phyloP scores from a whole-genome alignment of 2,329 filamentous ascomycete species.

The Graphilbum ipis-grandicollis region DNA sequence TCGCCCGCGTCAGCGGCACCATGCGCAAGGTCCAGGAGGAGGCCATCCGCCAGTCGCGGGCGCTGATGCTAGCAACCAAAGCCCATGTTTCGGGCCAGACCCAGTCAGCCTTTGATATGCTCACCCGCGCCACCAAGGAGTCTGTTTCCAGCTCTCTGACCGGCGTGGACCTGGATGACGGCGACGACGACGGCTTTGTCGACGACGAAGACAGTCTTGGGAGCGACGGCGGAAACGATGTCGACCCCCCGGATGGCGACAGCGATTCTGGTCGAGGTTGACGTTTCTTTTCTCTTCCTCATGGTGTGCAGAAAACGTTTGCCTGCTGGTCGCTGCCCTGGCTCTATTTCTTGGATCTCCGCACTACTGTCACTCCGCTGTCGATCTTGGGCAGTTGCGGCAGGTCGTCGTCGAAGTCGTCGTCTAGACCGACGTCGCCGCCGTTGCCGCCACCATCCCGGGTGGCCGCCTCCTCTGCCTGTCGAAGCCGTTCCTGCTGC shows the following conservation, averaged over 20 bases:
- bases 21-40: slow-evolving; percentile 87
- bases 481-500: slow-evolving; percentile 46
- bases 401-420: slow-evolving; percentile 21
- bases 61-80: slow-evolving; percentile 50
- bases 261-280: not conserved
- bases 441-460: slow-evolving; percentile 17
- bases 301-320: too few species aligned
- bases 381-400: slow-evolving; percentile 2
- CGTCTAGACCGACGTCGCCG: slow-evolving; percentile 17
- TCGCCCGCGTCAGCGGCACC: slow-evolving; percentile 79
- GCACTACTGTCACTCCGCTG: slow-evolving; percentile 54
- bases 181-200: slow-evolving; percentile 26
- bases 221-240: not conserved
- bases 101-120: slow-evolving; percentile 13
- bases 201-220: slow-evolving; percentile 11
- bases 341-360: slow-evolving; percentile 36
- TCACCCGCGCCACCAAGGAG: slow-evolving; percentile 16
- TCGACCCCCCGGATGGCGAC: slow-evolving; percentile 9
- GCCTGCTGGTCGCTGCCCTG: too few species aligned
- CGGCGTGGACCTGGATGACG: slow-evolving; percentile 28
- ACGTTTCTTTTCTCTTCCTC: slow-evolving; percentile 1
- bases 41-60: slow-evolving; percentile 60
- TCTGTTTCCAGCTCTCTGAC: slow-evolving; percentile 25
- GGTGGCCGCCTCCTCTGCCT: slow-evolving; percentile 10
- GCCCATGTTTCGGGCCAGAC: slow-evolving; percentile 25